These are phyloP conservation scores for Yamadazyma friedrichii DNA, from an alignment of 1,139 yeast species.

Conservation along the genomic window DNA sequence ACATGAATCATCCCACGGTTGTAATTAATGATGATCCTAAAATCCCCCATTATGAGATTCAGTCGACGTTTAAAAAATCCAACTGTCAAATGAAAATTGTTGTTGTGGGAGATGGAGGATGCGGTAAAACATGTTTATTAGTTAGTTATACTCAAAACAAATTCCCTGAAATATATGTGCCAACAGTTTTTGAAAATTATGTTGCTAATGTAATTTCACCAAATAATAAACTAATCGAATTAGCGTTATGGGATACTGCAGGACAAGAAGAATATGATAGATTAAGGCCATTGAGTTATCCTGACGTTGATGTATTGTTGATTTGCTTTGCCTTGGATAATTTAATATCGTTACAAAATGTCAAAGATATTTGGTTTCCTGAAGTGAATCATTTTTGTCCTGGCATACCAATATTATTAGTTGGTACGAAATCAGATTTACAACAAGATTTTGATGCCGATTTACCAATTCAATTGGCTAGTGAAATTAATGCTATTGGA, in stretches of 20 bases:
- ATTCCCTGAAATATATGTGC: constrained; percentile 79
- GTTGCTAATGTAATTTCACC: constrained; percentile 64
- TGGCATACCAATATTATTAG: constrained; percentile 69
- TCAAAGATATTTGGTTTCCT: constrained; percentile 81
- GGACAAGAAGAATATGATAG: constrained; percentile 93
- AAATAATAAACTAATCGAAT: constrained; percentile 51
- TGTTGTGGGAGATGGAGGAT: constrained; percentile 93
- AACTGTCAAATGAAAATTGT: constrained; percentile 60
- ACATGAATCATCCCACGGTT: not conserved
- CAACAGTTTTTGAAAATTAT: constrained; percentile 86
- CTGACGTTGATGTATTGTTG: constrained; percentile 73
- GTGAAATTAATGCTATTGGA: constrained; percentile 68
- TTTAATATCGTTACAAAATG: constrained; percentile 64
- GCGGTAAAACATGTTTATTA: constrained; percentile 87
- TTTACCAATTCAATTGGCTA: constrained; percentile 56
- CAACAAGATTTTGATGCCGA: constrained; percentile 41
- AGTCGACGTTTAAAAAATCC: constrained; percentile 31
- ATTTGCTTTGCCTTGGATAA: constrained; percentile 75
- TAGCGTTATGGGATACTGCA: constrained; percentile 91
- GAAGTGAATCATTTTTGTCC: constrained; percentile 85
- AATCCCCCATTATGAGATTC: constrained; percentile 38
- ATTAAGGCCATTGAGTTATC: constrained; percentile 77
- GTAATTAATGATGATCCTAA: constrained; percentile 33
- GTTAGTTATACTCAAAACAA: constrained; percentile 79
- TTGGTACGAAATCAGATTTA: constrained; percentile 78